Evolutionary conservation across 192 early-diverging fungal genomes (phyloP).

Genomic region (Podila epicladia): DNA sequence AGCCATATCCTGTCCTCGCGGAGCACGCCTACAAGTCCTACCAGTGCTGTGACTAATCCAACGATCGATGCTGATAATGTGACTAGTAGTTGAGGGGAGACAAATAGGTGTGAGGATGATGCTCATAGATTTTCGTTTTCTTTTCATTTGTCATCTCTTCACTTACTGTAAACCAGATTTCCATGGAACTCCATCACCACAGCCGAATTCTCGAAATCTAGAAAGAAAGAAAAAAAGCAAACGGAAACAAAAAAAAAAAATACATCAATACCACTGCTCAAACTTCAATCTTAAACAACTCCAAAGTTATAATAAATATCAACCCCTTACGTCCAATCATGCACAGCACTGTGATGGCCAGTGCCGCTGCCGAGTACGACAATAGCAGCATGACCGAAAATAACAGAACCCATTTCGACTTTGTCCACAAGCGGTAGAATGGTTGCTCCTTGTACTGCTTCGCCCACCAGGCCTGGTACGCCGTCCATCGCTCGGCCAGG

Average conservation of each 20-base stretch:
- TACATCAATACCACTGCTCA: background rate
- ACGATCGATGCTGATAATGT: constrained; percentile 18
- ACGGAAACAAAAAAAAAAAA: background rate
- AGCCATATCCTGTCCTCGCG: constrained; percentile 40
- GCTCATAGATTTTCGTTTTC: background rate
- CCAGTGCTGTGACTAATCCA: constrained; percentile 15
- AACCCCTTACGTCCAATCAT: constrained; percentile 19
- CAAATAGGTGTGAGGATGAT: background rate
- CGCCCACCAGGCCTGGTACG: constrained; percentile 19
- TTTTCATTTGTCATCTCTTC: background rate
- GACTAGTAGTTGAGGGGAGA: constrained; percentile 21
- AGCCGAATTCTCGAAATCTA: constrained; percentile 15
- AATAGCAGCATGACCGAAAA: constrained; percentile 10
- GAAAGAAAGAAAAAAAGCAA: background rate
- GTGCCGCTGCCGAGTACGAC: constrained; percentile 6
- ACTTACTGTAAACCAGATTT: constrained; percentile 37
- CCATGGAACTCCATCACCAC: constrained; percentile 38
- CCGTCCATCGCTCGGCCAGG: constrained; percentile 11
- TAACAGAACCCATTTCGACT: constrained; percentile 21
- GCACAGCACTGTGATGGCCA: constrained; percentile 7
- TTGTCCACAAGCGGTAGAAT: constrained; percentile 19
- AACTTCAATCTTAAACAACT: background rate
- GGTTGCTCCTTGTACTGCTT: constrained; percentile 24
- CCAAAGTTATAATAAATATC: background rate
- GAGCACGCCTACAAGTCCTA: constrained; percentile 45